phyloP scores from a whole-genome alignment of 306 rosid species.

The Mucuna pruriens region DNA sequence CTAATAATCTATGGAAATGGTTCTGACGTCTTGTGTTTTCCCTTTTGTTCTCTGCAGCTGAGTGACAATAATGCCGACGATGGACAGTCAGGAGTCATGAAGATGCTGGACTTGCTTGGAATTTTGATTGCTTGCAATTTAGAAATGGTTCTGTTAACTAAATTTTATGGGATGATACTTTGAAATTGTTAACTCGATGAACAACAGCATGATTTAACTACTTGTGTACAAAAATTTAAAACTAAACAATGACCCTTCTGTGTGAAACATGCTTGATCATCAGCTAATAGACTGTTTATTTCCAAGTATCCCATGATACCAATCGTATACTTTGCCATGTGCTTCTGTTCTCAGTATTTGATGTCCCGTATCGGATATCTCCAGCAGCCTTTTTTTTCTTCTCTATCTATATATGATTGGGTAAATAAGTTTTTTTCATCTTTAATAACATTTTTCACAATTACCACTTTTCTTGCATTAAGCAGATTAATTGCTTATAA shows the following conservation, averaged over 20 bases:
- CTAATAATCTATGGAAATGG: conserved; percentile 3
- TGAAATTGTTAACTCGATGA: conserved; percentile 45
- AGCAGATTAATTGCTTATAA: neutral
- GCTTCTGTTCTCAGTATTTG: neutral
- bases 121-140: conserved; percentile 50
- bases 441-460: neutral
- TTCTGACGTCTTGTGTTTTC: conserved; percentile 34
- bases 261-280: conserved; percentile 33
- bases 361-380: neutral
- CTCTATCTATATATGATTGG: neutral
- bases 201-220: conserved; percentile 42
- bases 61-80: conserved; percentile 24
- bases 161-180: conserved; percentile 50
- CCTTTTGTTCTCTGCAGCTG: conserved; percentile 54
- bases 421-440: neutral
- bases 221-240: conserved; percentile 39
- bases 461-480: neutral
- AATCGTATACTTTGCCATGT: neutral
- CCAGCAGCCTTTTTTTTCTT: neutral
- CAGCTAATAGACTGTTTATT: conserved; percentile 16
- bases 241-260: conserved; percentile 30
- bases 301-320: neutral
- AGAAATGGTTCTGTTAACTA: conserved; percentile 47
- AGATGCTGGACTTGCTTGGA: conserved; percentile 43
- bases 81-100: conserved; percentile 31